These are phyloP conservation scores for Nannochloropsis salina DNA, from an alignment of 108 stramenopile species.

Conservation along the genomic window DNA sequence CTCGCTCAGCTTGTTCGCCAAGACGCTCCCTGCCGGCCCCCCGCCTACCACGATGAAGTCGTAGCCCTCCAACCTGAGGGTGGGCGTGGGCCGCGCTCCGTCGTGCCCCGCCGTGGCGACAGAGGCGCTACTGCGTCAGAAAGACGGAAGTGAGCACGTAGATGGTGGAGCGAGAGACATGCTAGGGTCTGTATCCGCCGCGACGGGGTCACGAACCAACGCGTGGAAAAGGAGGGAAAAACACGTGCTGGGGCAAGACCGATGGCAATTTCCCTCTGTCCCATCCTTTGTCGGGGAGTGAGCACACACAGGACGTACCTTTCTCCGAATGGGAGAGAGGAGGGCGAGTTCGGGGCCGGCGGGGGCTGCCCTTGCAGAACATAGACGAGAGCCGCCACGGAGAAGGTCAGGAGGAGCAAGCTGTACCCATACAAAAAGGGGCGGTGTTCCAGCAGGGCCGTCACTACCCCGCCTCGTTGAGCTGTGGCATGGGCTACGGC, in stretches of 20 bases:
- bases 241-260: too few species aligned
- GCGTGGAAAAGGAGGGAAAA: too few species aligned
- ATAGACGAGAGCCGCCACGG: neutral
- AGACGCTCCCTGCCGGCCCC: constrained; percentile 64
- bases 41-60: constrained; percentile 74
- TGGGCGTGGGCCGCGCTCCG: constrained; percentile 7
- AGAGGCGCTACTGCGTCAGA: neutral
- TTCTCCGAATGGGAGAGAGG: neutral
- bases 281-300: neutral
- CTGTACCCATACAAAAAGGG: neutral
- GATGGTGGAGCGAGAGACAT: neutral
- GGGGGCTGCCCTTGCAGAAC: neutral
- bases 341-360: neutral
- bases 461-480: neutral
- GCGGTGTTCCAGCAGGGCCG: neutral
- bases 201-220: too few species aligned
- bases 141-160: neutral
- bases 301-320: neutral
- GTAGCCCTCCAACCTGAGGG: constrained; percentile 30
- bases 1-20: constrained; percentile 58
- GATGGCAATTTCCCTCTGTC: too few species aligned
- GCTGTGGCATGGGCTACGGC: neutral
- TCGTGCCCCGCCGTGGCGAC: neutral
- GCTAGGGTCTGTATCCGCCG: neutral
- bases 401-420: neutral